These are phyloP conservation scores for Durio zibethinus DNA, from an alignment of 345 rosid genomes.

Conservation along the genomic window DNA sequence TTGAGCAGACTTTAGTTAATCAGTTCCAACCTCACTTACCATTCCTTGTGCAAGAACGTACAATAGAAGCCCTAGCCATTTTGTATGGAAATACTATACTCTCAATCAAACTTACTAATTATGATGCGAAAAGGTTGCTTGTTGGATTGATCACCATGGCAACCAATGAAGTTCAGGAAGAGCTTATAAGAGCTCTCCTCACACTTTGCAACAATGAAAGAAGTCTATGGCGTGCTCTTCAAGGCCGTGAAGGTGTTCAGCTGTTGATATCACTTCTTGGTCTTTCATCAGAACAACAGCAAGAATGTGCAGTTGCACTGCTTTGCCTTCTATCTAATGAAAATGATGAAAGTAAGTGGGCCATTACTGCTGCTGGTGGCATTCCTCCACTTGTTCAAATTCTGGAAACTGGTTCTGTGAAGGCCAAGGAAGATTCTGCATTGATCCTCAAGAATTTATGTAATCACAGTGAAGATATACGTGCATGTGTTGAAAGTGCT, in stretches of 20 bases:
- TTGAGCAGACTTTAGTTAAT: conserved; percentile 84
- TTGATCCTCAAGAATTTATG: conserved; percentile 92
- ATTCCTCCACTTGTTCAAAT: conserved; percentile 99
- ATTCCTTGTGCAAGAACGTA: conserved; percentile 95
- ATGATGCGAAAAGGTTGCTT: conserved; percentile 93
- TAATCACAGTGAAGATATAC: conserved; percentile 99
- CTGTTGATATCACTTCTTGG: conserved; percentile 96
- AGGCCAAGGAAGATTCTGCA: conserved; percentile 99
- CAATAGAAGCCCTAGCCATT: conserved; percentile 98
- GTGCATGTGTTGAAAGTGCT: conserved; percentile 99
- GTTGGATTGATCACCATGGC: conserved; percentile 99
- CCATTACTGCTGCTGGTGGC: conserved; percentile 99
- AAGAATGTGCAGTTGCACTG: conserved; percentile 98
- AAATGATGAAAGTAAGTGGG: conserved; percentile 99
- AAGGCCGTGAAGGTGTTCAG: conserved; percentile 99
- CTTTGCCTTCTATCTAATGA: conserved; percentile 89
- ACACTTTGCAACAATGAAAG: conserved; percentile 81
- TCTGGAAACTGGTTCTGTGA: conserved; percentile 93
- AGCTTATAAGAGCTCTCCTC: conserved; percentile 85
- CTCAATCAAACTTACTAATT: conserved; percentile 65
- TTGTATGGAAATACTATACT: conserved; percentile 88
- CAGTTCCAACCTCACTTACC: conserved; percentile 87
- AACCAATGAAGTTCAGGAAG: conserved; percentile 88
- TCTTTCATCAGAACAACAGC: conserved; percentile 98
- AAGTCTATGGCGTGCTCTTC: conserved; percentile 91